Percentiles rank a stretch among this genome's conserved stretches.
Conservation (phyloP, 768 basidiomycete genomes). For the Phanerodontia chrysosporium region DNA sequence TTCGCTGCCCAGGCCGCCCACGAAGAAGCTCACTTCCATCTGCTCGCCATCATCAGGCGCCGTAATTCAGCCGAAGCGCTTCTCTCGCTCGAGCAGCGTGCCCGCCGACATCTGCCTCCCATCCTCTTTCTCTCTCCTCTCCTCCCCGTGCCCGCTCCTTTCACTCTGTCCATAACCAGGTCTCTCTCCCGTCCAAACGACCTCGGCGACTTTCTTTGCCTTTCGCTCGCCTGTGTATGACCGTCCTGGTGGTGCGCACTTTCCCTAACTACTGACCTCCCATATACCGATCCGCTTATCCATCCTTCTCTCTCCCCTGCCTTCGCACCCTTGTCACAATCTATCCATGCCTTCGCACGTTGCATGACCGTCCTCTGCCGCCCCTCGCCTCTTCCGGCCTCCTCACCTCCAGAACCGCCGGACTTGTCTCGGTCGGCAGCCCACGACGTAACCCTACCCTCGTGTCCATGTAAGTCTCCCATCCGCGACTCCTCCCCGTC, state of each 20-base stretch:
- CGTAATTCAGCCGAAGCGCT: conserved; percentile 1
- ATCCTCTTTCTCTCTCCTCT: conserved; percentile 1
- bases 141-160: not conserved
- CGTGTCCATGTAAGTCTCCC: conserved; percentile 1
- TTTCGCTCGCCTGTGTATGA: not conserved
- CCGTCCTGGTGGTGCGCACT: not conserved
- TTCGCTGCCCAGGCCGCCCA: not conserved
- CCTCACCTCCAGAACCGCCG: not conserved
- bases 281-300: not conserved
- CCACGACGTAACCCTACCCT: not conserved
- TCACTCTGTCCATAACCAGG: not conserved
- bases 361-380: not conserved
- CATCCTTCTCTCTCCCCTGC: not conserved
- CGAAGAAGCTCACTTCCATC: not conserved
- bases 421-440: conserved; percentile 5
- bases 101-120: not conserved
- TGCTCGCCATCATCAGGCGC: conserved; percentile 1
- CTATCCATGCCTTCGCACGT: not conserved
- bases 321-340: not conserved
- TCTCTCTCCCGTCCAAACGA: not conserved
- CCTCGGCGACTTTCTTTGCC: not conserved
- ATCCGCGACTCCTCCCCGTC: not conserved
- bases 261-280: not conserved
- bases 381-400: not conserved
- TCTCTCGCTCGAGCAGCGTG: not conserved